phyloP scores from a whole-genome alignment of 768 basidiomycete genomes.

The Podaxis mareebaensis region DNA sequence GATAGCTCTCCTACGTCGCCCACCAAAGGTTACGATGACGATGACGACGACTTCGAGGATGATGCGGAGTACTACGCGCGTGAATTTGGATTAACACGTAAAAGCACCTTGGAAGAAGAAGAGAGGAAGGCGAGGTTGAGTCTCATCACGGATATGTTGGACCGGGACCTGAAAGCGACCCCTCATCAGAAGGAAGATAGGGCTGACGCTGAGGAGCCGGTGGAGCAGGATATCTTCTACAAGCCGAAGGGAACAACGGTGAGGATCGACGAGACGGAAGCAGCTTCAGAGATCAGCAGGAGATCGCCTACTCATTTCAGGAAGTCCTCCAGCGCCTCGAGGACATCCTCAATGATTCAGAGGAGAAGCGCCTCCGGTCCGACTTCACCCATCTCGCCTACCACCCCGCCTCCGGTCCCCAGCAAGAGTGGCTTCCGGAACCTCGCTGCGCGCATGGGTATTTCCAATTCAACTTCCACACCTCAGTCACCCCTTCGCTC shows the following conservation, averaged over 20 bases:
- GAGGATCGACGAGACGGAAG: neutral
- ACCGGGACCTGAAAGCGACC: constrained; percentile 4
- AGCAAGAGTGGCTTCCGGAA: constrained; percentile 23
- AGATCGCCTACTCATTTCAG: constrained; percentile 4
- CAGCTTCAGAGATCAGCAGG: neutral
- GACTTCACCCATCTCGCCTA: neutral
- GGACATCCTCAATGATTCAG: constrained; percentile 3
- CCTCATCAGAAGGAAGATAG: neutral
- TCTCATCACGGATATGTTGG: constrained; percentile 13
- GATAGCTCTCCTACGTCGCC: neutral
- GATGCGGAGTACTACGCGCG: constrained; percentile 7
- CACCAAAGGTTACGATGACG: neutral
- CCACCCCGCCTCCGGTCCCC: constrained; percentile 10
- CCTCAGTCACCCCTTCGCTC: neutral
- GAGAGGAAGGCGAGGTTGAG: constrained; percentile 10
- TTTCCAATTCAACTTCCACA: constrained; percentile 5
- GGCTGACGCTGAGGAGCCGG: neutral
- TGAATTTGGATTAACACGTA: neutral
- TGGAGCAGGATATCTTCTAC: neutral
- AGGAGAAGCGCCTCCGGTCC: constrained; percentile 8
- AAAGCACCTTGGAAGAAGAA: neutral
- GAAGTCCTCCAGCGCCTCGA: neutral
- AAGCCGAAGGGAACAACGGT: neutral
- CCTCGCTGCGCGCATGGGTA: constrained; percentile 26
- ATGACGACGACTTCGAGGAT: constrained; percentile 7